Base-by-base conservation (phyloP, 140 eudicot species). In the Ambrosia hybrid region DNA sequence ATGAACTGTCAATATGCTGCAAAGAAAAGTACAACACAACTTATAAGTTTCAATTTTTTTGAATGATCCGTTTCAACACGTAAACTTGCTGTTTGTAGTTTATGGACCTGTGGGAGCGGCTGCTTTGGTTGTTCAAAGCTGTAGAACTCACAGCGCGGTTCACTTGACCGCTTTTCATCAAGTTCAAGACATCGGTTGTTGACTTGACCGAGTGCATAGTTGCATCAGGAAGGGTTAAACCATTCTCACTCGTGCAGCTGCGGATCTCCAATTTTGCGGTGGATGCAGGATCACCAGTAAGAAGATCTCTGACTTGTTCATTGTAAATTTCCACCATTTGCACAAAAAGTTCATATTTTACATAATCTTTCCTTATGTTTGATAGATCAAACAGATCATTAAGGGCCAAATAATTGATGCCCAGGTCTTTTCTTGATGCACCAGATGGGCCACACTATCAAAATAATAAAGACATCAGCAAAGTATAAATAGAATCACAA, bases 1-100 rank as follows among this genome's bases (percentile, higher is more conserved):
- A 57, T 87, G 98, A 15, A 87, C 83, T 1, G 96, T 83, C 81
- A 93, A 83, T 15, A 93, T 80, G 83, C 98, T 93, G 88, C 26
- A 21, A 21, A 21, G 26, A 21, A 21, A 21, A 21, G 0, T 1
- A 21, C 52, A 34, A 11, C 14, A 14, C 2, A 48, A 8, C 45
- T 39, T 64, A 33, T 65, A 49, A 43, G 10, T 15, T 17, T 46
- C 57, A 13, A 13, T 48, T 3, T 48, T 48, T 8, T 21, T 21
- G 26, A 21, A 21, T 21, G 26, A 21, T 21, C 26, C 26, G 26
- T 21, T 21, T 21, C 26, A 21, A 39, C 45, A 39, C 6, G 45
- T 39, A 39, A 39, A 39, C 5, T 39, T 39, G 45, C 6, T 39
- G 30, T 14, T 51, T 38, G 41, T 41, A 70, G 59, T 33, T 30